Evolutionary conservation across 495 filamentous ascomycete species (phyloP).

Genomic region (Terfezia boudieri): DNA sequence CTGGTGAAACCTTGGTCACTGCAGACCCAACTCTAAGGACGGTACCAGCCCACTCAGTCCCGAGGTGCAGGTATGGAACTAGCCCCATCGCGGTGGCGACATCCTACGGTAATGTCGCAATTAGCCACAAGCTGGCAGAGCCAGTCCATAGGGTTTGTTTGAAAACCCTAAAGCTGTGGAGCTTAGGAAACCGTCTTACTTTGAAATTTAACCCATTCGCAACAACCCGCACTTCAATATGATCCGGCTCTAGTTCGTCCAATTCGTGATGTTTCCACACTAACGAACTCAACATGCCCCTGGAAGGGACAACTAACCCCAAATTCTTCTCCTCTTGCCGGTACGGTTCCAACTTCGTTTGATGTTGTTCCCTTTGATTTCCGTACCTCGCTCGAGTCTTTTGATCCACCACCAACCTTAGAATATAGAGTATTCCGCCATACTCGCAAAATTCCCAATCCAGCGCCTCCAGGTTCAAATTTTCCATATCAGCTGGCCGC

Average conservation of each 20-base stretch:
- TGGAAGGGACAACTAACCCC: neutral
- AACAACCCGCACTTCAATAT: conserved; percentile 30
- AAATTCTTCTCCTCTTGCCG: neutral
- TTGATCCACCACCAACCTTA: neutral
- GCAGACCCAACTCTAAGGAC: conserved; percentile 30
- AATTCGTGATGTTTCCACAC: no score
- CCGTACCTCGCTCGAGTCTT: neutral
- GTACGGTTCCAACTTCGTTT: neutral
- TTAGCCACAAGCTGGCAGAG: no score
- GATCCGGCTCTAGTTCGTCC: conserved; percentile 14
- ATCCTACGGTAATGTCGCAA: conserved; percentile 6
- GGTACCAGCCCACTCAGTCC: conserved; percentile 31
- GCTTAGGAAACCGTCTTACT: conserved; percentile 2
- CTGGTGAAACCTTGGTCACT: conserved; percentile 22
- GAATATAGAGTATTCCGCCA: neutral
- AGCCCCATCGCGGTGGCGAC: conserved; percentile 31
- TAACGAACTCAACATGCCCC: neutral
- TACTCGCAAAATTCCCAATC: neutral
- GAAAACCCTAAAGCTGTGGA: no score
- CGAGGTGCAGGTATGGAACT: conserved; percentile 22
- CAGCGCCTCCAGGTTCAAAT: neutral
- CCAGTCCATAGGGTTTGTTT: no score
- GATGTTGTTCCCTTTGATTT: neutral
- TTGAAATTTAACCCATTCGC: conserved; percentile 33
- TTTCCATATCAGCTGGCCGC: neutral